phyloP scores from a whole-genome alignment of 1,284 basidiomycete genomes.

The Trichosporon ovoides region DNA sequence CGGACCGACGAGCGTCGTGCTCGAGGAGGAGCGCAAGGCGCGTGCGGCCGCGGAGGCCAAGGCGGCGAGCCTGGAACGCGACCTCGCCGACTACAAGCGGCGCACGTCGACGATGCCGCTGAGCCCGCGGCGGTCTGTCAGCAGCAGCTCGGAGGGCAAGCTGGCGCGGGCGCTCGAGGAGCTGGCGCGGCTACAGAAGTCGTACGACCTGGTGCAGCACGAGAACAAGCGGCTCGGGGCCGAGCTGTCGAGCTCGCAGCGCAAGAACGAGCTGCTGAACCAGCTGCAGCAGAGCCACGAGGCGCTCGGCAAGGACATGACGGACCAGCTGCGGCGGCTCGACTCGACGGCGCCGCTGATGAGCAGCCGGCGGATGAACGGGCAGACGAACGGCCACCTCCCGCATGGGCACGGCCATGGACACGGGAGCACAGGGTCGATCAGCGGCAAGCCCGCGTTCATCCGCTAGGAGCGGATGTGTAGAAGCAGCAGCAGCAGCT shows the following conservation, averaged over 20 bases:
- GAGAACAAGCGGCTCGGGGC: constrained; percentile 30
- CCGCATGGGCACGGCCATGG: no score
- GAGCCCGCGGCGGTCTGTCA: constrained; percentile 17
- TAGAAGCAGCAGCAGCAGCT: background rate
- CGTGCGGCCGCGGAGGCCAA: constrained; percentile 32
- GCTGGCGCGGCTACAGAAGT: constrained; percentile 27
- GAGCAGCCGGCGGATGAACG: background rate
- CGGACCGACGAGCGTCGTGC: constrained; percentile 24
- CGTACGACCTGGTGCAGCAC: constrained; percentile 22
- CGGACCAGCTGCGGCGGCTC: constrained; percentile 38
- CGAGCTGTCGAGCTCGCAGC: constrained; percentile 12
- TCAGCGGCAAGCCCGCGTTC: background rate
- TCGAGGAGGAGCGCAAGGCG: constrained; percentile 38
- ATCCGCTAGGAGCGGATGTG: constrained; percentile 1
- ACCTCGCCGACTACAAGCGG: constrained; percentile 37
- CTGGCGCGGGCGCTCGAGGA: constrained; percentile 33
- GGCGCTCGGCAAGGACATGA: constrained; percentile 44
- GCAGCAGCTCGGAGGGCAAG: constrained; percentile 19
- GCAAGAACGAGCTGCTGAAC: constrained; percentile 34
- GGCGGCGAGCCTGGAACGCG: constrained; percentile 35
- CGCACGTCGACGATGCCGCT: constrained; percentile 23
- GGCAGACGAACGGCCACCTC: background rate
- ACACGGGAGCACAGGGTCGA: background rate
- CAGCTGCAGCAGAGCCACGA: constrained; percentile 43
- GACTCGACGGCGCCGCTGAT: constrained; percentile 11